phyloP scores from a whole-genome alignment of 345 rosid genomes.

The Mangifera indica region DNA sequence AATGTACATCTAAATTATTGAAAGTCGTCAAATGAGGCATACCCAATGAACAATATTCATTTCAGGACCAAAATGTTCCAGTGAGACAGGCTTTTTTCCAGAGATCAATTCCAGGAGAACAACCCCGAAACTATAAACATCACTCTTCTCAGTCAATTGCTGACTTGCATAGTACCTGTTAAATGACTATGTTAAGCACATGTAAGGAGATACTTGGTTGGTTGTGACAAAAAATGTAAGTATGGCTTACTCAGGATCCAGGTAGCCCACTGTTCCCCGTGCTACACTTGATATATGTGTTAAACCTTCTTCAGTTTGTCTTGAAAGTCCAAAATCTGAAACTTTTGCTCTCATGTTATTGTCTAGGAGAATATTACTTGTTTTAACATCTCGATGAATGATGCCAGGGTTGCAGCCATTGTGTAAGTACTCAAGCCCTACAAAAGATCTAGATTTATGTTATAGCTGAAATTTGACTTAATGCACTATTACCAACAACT shows the following conservation, averaged over 20 bases:
- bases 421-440: conserved; percentile 98
- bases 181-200: conserved; percentile 10
- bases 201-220: neutral
- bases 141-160: conserved; percentile 92
- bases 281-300: conserved; percentile 94
- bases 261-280: conserved; percentile 90
- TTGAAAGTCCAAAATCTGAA: conserved; percentile 96
- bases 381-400: conserved; percentile 93
- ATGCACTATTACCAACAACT: conserved; percentile 11
- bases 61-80: conserved; percentile 83
- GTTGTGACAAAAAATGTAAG: neutral
- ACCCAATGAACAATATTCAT: conserved; percentile 95
- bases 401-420: conserved; percentile 93
- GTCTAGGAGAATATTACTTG: conserved; percentile 92
- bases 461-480: conserved; percentile 13
- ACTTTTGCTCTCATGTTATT: conserved; percentile 94
- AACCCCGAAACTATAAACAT: conserved; percentile 96
- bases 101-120: conserved; percentile 93
- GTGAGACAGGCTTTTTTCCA: conserved; percentile 81
- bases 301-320: conserved; percentile 88
- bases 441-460: conserved; percentile 37
- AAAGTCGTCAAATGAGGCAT: conserved; percentile 14
- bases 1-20: conserved; percentile 1
- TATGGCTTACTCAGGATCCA: conserved; percentile 86
- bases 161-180: conserved; percentile 87